A percentile compares a stretch with the other conserved stretches of the same genome.
Conservation (phyloP, 2,329 filamentous ascomycete genomes). For the Pestalotiopsis sp. region DNA sequence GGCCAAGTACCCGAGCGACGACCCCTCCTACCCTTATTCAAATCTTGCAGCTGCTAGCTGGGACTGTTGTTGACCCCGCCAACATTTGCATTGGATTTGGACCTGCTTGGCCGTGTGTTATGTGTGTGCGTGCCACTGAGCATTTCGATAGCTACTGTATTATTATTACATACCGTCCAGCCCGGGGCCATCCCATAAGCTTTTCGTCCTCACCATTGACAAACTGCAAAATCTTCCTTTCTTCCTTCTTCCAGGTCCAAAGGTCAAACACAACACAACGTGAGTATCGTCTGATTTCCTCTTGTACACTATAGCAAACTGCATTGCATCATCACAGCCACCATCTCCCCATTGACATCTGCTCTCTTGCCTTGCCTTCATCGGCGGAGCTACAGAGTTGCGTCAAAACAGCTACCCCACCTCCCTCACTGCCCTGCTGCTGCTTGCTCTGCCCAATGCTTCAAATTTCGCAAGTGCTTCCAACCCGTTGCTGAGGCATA, state of each 20-base stretch:
- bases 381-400: constrained; percentile 1
- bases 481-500: constrained; percentile 9
- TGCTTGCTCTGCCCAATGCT: neutral
- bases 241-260: neutral
- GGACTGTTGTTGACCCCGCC: neutral
- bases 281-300: neutral
- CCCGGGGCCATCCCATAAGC: neutral
- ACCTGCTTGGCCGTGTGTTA: neutral
- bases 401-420: constrained; percentile 11
- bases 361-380: neutral
- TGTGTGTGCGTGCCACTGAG: neutral
- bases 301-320: neutral
- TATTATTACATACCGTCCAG: constrained; percentile 1
- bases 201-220: neutral
- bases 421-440: constrained; percentile 1
- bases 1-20: neutral
- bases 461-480: constrained; percentile 8
- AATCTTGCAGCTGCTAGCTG: neutral
- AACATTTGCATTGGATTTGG: neutral
- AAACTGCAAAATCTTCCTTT: neutral
- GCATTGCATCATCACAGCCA: neutral
- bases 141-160: constrained; percentile 1
- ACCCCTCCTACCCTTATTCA: neutral
- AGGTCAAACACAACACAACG: neutral
- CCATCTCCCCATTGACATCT: neutral